Evolutionary conservation across 2,329 filamentous ascomycete species (phyloP), one percentile per base, ranked within the genome.

Genomic region (Cladophialophora chaetospira): DNA sequence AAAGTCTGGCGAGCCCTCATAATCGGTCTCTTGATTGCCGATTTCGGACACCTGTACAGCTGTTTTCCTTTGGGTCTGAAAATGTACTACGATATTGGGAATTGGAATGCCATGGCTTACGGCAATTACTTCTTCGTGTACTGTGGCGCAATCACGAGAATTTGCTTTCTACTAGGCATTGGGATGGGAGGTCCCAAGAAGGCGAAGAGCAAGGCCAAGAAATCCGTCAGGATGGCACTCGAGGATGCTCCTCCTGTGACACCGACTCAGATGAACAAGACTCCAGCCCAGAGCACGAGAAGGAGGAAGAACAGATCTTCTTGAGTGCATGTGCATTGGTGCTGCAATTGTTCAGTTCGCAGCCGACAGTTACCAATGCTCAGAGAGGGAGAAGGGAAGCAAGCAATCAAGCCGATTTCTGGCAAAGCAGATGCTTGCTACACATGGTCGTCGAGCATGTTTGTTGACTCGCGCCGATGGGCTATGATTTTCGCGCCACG

Each of bases 41-140:
- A 93, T 70, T 70, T 91, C 29, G 89, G 88, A 3, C 89, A 92
- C 71, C 73, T 92, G 53, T 88, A 85, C 71, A 84, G 84, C 31
- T 79, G 91, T 57, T 73, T 76, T 31, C 75, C 75, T 25, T 75
- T 88, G 26, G 88, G 88, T 0, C 63, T 69, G 10, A 72, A 74
- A 6, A 75, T 89, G n/a, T 90, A 88, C 71, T 88, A 83, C 78
- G 77, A 83, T 62, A 75, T 82, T 25, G 66, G 72, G 62, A 69
- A 71, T 8, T 90, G 87, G 87, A 89, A 88, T 69, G 77, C 78
- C 10, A 87, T 88, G 60, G 84, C 85, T 62, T 82, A 80, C 77
- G 87, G 86, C 1, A 89, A 88, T 66, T 79, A 89, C 13, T 81
- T 80, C 0, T 88, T 88, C 72, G 87, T 90, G 25, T 89, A 89